Percentiles rank a stretch among this genome's conserved stretches.
phyloP scores from a whole-genome alignment of 2,329 filamentous ascomycete genomes.

The Diplodia mutila region DNA sequence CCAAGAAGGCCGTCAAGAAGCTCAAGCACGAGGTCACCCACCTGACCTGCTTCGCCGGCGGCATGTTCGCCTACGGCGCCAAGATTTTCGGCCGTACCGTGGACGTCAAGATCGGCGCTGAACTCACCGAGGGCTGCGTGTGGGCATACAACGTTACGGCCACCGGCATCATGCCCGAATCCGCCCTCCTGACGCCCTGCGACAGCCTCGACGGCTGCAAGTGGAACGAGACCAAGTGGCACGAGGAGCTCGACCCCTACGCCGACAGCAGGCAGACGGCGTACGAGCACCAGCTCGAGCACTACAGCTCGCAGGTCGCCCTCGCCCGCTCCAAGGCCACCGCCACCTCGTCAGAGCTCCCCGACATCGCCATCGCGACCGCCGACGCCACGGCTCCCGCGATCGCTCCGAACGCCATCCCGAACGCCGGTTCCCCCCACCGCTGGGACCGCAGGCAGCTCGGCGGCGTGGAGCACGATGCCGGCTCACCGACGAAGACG shows the following conservation, averaged over 20 bases:
- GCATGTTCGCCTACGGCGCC: conserved; percentile 70
- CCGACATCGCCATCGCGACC: conserved; percentile 16
- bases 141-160: conserved; percentile 63
- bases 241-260: conserved; percentile 43
- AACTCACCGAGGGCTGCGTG: conserved; percentile 65
- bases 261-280: conserved; percentile 35
- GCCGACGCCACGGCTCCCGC: conserved; percentile 28
- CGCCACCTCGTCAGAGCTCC: conserved; percentile 30
- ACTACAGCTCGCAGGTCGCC: conserved; percentile 39
- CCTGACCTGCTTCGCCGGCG: conserved; percentile 71
- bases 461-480: conserved; percentile 29
- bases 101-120: conserved; percentile 60
- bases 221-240: conserved; percentile 53
- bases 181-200: conserved; percentile 55
- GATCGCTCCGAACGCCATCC: conserved; percentile 16
- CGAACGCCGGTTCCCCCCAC: background rate
- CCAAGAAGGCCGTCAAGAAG: conserved; percentile 27
- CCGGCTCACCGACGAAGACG: conserved; percentile 12
- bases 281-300: conserved; percentile 39
- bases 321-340: conserved; percentile 38
- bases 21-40: conserved; percentile 58
- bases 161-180: conserved; percentile 66
- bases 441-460: conserved; percentile 23
- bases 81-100: conserved; percentile 60
- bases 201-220: conserved; percentile 46